Evolutionary conservation across 2,329 filamentous ascomycete genomes (phyloP), one percentile per base, ranked within the genome.

Genomic region (Onygenales sp.): DNA sequence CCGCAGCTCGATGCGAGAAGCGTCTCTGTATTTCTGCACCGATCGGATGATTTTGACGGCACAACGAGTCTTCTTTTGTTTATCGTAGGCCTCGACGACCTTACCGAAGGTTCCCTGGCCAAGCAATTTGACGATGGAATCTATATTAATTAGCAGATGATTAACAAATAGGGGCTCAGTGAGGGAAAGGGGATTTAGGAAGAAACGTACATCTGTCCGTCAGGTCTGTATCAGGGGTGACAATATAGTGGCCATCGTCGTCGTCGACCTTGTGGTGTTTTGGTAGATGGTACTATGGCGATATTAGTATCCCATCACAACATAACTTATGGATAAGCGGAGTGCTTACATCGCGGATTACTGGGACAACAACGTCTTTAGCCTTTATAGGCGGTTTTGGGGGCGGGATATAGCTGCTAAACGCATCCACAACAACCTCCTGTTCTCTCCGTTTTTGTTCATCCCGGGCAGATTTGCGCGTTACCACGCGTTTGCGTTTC

Each of bases 31-130:
- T 69, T 98, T 98, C 66, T 95, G 93, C 10, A 98, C 93, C 1
- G 93, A 96, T 61, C 93, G 86, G 60, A 98, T 97, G 69, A 98
- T 95, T 71, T 98, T 98, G 70, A 98, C 89, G 36, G 93, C 93
- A 60, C 95, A 94, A 67, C 91, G 88, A 61, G 79, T 80, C 56
- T 85, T 85, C 58, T 84, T 84, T 62, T 81, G 81, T 56, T 82
- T 82, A 67, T 98, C 93, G 61, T 82, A 85, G 51, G 93, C 93
- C 70, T 96, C 87, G 14, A 98, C 93, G 13, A 98, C 93, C 70
- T 98, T 98, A 65, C 93, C 93, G 67, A 98, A 98, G 0, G 93
- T 98, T 58, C 93, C 93, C 72, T 98, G 93, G 21, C 93, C 93
- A 10, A 98, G 84, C 32, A 97, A 79, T 62, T 89, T 90, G 57